These are phyloP conservation scores for Backusella circina DNA, from an alignment of 192 early-diverging fungal species.

Conservation along the genomic window DNA sequence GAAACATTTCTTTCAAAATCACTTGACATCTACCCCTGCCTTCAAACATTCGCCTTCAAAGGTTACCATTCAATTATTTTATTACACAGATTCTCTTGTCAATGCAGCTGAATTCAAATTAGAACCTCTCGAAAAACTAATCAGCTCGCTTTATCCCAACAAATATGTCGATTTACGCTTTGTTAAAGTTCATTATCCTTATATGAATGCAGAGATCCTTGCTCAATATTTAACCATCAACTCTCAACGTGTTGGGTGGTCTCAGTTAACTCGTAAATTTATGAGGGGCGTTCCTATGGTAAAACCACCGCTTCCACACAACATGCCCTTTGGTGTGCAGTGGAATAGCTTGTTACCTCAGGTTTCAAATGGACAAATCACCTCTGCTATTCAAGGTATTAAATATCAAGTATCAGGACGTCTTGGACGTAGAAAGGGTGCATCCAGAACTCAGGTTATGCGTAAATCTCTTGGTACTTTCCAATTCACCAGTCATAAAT, in stretches of 20 bases:
- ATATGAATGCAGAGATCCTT: constrained; percentile 40
- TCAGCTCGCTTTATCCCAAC: constrained; percentile 27
- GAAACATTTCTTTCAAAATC: constrained; percentile 36
- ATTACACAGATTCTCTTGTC: constrained; percentile 32
- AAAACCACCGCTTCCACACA: constrained; percentile 34
- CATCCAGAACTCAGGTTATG: constrained; percentile 27
- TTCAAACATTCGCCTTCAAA: constrained; percentile 35
- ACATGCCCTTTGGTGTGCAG: constrained; percentile 30
- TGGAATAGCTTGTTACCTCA: constrained; percentile 38
- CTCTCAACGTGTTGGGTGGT: constrained; percentile 30
- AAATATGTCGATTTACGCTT: constrained; percentile 36
- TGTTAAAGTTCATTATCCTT: constrained; percentile 35
- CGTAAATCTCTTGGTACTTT: constrained; percentile 40
- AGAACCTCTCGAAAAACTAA: constrained; percentile 32
- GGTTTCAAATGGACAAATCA: constrained; percentile 25
- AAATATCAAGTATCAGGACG: constrained; percentile 39
- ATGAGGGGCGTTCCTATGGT: constrained; percentile 37
- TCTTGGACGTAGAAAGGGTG: constrained; percentile 35
- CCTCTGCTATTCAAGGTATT: constrained; percentile 37
- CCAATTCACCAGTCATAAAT: constrained; percentile 37
- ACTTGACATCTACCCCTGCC: constrained; percentile 36
- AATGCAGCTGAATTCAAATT: constrained; percentile 24
- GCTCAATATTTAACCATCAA: constrained; percentile 38
- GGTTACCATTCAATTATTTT: constrained; percentile 39
- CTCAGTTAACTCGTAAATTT: constrained; percentile 35